Conservation (phyloP, 352 stramenopile species). For the Globisporangium orthogonon region DNA sequence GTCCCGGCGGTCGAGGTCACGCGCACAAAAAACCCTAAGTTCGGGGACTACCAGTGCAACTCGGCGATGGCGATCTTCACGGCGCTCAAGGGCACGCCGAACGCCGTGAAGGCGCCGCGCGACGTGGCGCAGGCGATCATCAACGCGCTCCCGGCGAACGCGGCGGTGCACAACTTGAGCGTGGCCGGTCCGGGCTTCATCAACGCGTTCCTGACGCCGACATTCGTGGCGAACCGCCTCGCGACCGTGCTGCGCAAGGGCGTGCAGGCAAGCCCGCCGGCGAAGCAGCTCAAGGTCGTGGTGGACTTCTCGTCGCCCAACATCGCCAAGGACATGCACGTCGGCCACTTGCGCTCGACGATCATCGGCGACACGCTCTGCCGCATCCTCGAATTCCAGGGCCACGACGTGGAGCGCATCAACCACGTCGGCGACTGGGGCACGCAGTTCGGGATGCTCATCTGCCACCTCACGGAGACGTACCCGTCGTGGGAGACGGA, state of each 20-base stretch:
- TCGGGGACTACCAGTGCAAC: slow-evolving; percentile 98
- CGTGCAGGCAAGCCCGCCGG: slow-evolving; percentile 75
- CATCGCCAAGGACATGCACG: slow-evolving; percentile 88
- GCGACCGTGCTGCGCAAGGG: slow-evolving; percentile 67
- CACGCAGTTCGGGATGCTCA: slow-evolving; percentile 99
- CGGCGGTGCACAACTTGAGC: slow-evolving; percentile 85
- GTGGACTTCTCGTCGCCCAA: slow-evolving; percentile 87
- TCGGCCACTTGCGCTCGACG: slow-evolving; percentile 89
- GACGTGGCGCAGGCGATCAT: slow-evolving; percentile 91
- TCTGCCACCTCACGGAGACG: slow-evolving; percentile 98
- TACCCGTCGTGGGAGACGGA: slow-evolving; percentile 91
- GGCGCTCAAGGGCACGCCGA: slow-evolving; percentile 87
- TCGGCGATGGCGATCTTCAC: slow-evolving; percentile 96
- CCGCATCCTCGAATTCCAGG: slow-evolving; percentile 84
- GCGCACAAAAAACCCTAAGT: slow-evolving; percentile 81
- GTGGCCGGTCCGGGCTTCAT: slow-evolving; percentile 97
- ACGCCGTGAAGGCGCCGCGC: slow-evolving; percentile 67
- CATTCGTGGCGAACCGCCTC: slow-evolving; percentile 73
- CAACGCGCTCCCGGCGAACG: slow-evolving; percentile 69
- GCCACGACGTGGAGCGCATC: slow-evolving; percentile 71
- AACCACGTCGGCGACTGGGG: slow-evolving; percentile 87
- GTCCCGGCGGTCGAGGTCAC: slow-evolving; percentile 58
- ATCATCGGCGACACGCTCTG: slow-evolving; percentile 87
- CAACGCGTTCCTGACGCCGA: slow-evolving; percentile 91
- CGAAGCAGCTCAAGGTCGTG: slow-evolving; percentile 54